Evolutionary conservation across 1,139 yeast genomes (phyloP), one percentile per base, ranked within the genome.

Genomic region (Nakaseomyces glabratus): DNA sequence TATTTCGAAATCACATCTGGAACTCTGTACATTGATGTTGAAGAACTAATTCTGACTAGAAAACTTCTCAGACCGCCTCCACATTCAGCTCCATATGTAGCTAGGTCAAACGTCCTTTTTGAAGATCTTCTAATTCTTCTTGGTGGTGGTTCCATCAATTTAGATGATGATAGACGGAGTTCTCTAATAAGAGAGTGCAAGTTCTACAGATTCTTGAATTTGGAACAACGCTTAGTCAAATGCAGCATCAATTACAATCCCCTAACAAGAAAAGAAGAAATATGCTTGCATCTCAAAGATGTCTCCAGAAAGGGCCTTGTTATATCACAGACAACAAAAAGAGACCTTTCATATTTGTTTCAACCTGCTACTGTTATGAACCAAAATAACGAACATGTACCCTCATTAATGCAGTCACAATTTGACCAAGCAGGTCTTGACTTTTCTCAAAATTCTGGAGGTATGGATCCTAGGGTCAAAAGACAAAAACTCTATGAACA

Each of bases 41-140:
- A 63, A 29, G 45, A 57, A 6, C 41, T 65, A 2, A 63, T 69
- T 32, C 60, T 64, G 33, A 39, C 52, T 11, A 62, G 61, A 33
- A 61, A 65, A 24, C 58, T 77, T 41, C 55, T 81, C 8, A 62
- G 95, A 24, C 95, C 96, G 1, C 93, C 94, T 4, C 82, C 93
- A 6, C 68, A 76, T 45, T 62, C 72, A 28, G 76, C 93, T 17
- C 62, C 68, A 8, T 66, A 69, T 15, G 58, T 71, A 4, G 60
- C 69, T 35, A 62, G 90, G 40, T 71, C 80, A 5, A 68, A 82
- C 0, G 55, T 52, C 11, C 57, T 81, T 20, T 80, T 86, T 48
- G 58, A 58, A n/a, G 81, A 81, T 32, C 46, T 86, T 19, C 38
- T 86, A 29, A 66, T 66, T 28, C 49, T 74, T 2, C 57, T 82